phyloP scores from a whole-genome alignment of 2,329 filamentous ascomycete genomes.

The Hypoxylon sp. region DNA sequence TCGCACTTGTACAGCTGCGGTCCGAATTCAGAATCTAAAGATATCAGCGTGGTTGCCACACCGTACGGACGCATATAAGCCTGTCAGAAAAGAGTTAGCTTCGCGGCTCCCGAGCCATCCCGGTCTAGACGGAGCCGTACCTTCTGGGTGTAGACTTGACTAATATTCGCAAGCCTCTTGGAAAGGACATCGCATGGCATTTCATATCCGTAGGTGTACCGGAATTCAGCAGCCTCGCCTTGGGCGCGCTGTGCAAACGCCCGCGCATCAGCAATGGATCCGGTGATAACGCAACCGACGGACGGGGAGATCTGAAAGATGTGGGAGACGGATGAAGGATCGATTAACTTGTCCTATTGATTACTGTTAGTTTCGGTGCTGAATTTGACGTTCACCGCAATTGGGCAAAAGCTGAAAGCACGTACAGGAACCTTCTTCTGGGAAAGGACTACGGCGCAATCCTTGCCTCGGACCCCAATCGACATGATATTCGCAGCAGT shows the following conservation, averaged over 20 bases:
- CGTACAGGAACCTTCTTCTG: slow-evolving; percentile 99
- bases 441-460: slow-evolving; percentile 95
- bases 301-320: slow-evolving; percentile 97
- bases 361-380: slow-evolving; percentile 54
- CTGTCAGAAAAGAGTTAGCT: slow-evolving; percentile 58
- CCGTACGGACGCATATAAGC: slow-evolving; percentile 99
- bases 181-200: slow-evolving; percentile 98
- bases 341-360: slow-evolving; percentile 95
- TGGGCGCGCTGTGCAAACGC: slow-evolving; percentile 93
- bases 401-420: slow-evolving; percentile 51
- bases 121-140: slow-evolving; percentile 64
- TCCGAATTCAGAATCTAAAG: slow-evolving; percentile 90
- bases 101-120: slow-evolving; percentile 11
- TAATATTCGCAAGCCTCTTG: slow-evolving; percentile 98
- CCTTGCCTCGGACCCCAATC: slow-evolving; percentile 93
- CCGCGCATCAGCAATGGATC: slow-evolving; percentile 96
- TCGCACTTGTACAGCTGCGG: slow-evolving; percentile 99
- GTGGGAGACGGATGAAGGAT: slow-evolving; percentile 95
- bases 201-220: slow-evolving; percentile 99
- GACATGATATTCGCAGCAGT: slow-evolving; percentile 99
- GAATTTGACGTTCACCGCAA: slow-evolving; percentile 30
- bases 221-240: slow-evolving; percentile 96
- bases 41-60: slow-evolving; percentile 94
- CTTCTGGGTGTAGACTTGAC: slow-evolving; percentile 98
- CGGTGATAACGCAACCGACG: slow-evolving; percentile 98